Base-by-base conservation (phyloP, 345 rosid species). In the Sisymbrium irio region DNA sequence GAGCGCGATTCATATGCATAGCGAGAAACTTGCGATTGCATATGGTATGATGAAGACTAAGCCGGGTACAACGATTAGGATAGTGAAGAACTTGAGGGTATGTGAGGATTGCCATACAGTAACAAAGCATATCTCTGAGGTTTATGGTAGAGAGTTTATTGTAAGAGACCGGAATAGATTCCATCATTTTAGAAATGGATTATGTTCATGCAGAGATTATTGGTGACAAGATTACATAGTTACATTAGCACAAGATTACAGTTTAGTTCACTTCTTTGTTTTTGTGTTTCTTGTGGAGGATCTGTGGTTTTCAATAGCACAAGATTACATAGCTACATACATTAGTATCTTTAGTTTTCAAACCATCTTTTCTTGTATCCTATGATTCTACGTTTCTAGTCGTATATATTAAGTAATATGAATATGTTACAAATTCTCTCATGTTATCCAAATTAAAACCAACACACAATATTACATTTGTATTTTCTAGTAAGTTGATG, bases 11-110 rank as follows among this genome's bases (percentile, higher is more conserved):
- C 83, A 83, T 53, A 74, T 67, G 84, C 97, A 91, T 36, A 88
- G 97, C 3, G 94, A 91, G 80, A 88, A 91, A 81, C 91, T 85
- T 14, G 94, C 97, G 0, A 85, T 85, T 42, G 90, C 90, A 13
- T 91, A 53, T 51, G 89, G 88, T 77, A 82, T 88, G 47, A 77
- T 85, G 85, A 88, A 71, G 66, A 87, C 79, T 0, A 71, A 67
- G 42, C 66, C 80, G 14, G 63, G 45, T 6, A 47, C 74, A 3
- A 58, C 76, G 0, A 84, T 91, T 28, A 84, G 87, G 67, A 86
- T 83, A 65, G 90, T 85, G 80, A 88, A 91, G 82, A 91, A 91
- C 86, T 82, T 88, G 81, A 75, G 97, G 20, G 85, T 91, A 3
- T 88, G 95, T 7, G 85, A 88, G 20, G 92, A 88, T 72, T 88